A percentile compares a stretch with the other conserved stretches of the same genome.
Conservation (phyloP, 2,329 filamentous ascomycete species). For the Pseudopithomyces chartarum region DNA sequence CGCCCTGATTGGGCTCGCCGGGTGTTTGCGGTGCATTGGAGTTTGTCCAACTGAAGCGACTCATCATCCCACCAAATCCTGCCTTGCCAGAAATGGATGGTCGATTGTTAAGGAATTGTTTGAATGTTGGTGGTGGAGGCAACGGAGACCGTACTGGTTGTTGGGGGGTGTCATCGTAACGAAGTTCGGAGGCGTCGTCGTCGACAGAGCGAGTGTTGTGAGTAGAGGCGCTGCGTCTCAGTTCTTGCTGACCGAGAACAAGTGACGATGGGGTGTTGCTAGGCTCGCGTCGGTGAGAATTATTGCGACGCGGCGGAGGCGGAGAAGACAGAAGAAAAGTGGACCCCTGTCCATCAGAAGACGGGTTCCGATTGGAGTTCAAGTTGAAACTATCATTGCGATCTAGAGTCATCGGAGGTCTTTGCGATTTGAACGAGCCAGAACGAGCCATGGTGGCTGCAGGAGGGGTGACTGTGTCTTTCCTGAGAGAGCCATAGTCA, state of each 20-base stretch:
- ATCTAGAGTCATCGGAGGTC: conserved; percentile 31
- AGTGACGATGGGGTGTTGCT: conserved; percentile 40
- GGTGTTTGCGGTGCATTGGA: conserved; percentile 47
- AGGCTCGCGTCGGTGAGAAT: conserved; percentile 34
- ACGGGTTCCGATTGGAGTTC: not conserved
- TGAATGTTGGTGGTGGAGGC: conserved; percentile 44
- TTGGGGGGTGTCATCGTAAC: conserved; percentile 23
- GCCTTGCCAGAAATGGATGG: conserved; percentile 37
- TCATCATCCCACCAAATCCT: conserved; percentile 32
- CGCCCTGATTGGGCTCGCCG: conserved; percentile 35
- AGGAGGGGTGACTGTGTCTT: conserved; percentile 31
- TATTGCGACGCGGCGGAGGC: conserved; percentile 24
- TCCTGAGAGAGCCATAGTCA: conserved; percentile 30
- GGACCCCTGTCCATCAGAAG: conserved; percentile 8
- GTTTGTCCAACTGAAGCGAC: conserved; percentile 48
- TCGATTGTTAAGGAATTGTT: conserved; percentile 45
- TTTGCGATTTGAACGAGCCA: conserved; percentile 34
- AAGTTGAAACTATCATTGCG: conserved; percentile 38
- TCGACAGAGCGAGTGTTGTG: conserved; percentile 38
- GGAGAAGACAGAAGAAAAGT: conserved; percentile 34
- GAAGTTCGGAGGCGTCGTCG: conserved; percentile 27
- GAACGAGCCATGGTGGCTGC: conserved; percentile 31
- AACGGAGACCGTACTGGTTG: conserved; percentile 24
- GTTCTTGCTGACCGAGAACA: conserved; percentile 32
- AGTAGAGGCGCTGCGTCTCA: conserved; percentile 34